Percentiles rank a stretch among this genome's conserved stretches.
These are phyloP conservation scores for Kuraishia hungarica DNA, from an alignment of 805 yeast species.

Conservation along the genomic window DNA sequence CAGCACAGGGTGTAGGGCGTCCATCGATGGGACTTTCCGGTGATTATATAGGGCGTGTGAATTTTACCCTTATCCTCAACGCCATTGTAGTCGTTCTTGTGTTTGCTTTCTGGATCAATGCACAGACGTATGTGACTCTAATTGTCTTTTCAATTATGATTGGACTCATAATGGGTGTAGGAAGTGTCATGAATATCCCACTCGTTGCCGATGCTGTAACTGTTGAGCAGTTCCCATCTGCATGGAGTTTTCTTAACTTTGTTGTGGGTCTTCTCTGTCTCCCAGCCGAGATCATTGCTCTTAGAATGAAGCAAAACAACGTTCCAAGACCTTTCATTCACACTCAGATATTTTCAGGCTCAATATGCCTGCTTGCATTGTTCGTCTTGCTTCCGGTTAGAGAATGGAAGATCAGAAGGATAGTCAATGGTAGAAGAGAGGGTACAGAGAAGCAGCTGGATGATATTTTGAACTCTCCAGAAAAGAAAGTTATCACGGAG, in stretches of 20 bases:
- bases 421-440: neutral
- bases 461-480: neutral
- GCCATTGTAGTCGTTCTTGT: constrained; percentile 25
- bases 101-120: constrained; percentile 34
- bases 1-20: constrained; percentile 40
- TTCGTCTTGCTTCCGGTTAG: constrained; percentile 37
- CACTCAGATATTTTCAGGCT: constrained; percentile 54
- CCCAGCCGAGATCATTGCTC: constrained; percentile 20
- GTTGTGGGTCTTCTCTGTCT: constrained; percentile 18
- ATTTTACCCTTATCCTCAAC: constrained; percentile 31
- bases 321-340: constrained; percentile 29
- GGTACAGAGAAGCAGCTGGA: constrained; percentile 2
- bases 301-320: constrained; percentile 9
- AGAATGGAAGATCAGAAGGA: constrained; percentile 33
- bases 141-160: constrained; percentile 32
- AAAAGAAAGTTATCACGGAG: neutral
- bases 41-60: constrained; percentile 37
- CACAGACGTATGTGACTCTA: constrained; percentile 25
- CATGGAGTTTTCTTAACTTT: constrained; percentile 18
- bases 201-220: constrained; percentile 20
- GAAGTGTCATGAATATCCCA: constrained; percentile 20
- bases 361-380: constrained; percentile 15
- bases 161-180: constrained; percentile 39
- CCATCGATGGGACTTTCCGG: constrained; percentile 36
- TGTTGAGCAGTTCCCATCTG: constrained; percentile 18